Percentiles rank a stretch among this genome's conserved stretches.
Conservation (phyloP, 2,329 filamentous ascomycete species). For the Zalaria obscura region DNA sequence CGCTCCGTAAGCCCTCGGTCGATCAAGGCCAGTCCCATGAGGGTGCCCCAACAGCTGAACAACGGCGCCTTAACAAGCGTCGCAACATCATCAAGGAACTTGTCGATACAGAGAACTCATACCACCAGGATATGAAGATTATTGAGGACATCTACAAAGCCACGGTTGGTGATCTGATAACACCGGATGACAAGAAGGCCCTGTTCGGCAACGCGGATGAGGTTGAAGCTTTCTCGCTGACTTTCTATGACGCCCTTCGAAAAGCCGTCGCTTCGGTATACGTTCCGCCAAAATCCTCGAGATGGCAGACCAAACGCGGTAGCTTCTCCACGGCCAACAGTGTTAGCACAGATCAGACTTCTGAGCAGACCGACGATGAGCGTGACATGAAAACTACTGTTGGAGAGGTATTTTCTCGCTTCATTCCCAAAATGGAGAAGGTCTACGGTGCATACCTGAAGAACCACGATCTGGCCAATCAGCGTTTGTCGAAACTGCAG, state of each 20-base stretch:
- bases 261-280: slow-evolving; percentile 69
- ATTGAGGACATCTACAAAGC: slow-evolving; percentile 96
- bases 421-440: slow-evolving; percentile 46
- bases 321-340: slow-evolving; percentile 31
- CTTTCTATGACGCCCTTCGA: slow-evolving; percentile 68
- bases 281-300: slow-evolving; percentile 43
- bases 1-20: slow-evolving; percentile 7
- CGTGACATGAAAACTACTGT: slow-evolving; percentile 45
- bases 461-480: slow-evolving; percentile 50
- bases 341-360: slow-evolving; percentile 13
- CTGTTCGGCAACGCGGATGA: slow-evolving; percentile 90
- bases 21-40: slow-evolving; percentile 9
- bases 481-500: slow-evolving; percentile 41
- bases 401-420: slow-evolving; percentile 42
- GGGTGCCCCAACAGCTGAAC: slow-evolving; percentile 23
- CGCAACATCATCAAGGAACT: slow-evolving; percentile 81
- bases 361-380: slow-evolving; percentile 31
- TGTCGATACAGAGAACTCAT: slow-evolving; percentile 81
- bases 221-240: slow-evolving; percentile 72
- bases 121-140: slow-evolving; percentile 91
- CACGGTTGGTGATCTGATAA: slow-evolving; percentile 63
- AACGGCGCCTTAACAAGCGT: slow-evolving; percentile 63
- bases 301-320: slow-evolving; percentile 38
- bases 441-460: slow-evolving; percentile 51
- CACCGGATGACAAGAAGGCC: slow-evolving; percentile 69